Evolutionary conservation across 371 early-diverging fungal species (phyloP), one percentile per base, ranked within the genome.

Genomic region (Mortierella sp.): DNA sequence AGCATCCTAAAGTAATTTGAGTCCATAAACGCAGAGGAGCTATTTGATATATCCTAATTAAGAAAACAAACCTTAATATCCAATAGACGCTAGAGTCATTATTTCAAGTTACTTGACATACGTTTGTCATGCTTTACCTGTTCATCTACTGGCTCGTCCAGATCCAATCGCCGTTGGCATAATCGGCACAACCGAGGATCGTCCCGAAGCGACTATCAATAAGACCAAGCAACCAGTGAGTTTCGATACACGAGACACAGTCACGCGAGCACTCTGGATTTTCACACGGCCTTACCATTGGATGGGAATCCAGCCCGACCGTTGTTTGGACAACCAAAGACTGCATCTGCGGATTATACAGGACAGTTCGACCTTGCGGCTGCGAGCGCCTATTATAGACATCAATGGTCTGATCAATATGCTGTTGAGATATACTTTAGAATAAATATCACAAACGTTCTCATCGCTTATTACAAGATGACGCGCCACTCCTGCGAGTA

Each of bases 1-100:
- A 92, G 73, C 59, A 92, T 70, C 52, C 90, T 85, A 75, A 93
- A 93, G 60, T 93, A 93, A 60, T 92, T 91, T 37, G 86, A 73
- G 72, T 92, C 92, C 89, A 91, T 90, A 62, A 85, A 93, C 26
- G 59, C 35, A 20, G 55, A 47, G 3, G 68, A n/a, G 2, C 20
- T 28, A 47, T 39, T 35, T 9, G 70, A 28, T 24, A 62, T 24
- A 22, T 69, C 74, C 73, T 75, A 58, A 18, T 47, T 49, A 30
- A 49, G 20, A 60, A 60, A 22, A 37, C 2, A 11, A 18, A 1
- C 22, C 20, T 45, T 32, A 18, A 11, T 26, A 5, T 40, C 40
- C 5, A n/a, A 24, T 32, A n/a, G 9, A 43, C 2, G 43, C 5
- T 8, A 43, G 4, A 9, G 43, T 14, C 16, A 16, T 16, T 16